phyloP scores from a whole-genome alignment of 306 rosid genomes.

The Spatholobus suberectus region DNA sequence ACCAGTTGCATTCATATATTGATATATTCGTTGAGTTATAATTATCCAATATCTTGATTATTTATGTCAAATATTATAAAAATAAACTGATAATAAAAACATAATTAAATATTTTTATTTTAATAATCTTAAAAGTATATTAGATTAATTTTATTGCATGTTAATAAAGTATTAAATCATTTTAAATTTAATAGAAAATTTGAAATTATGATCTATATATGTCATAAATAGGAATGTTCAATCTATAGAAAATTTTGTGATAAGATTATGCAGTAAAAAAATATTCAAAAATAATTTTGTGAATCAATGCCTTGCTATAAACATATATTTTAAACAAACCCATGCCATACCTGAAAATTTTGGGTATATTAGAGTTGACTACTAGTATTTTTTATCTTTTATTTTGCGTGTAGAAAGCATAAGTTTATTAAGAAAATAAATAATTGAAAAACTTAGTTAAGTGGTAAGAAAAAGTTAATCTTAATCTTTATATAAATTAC shows the following conservation, averaged over 20 bases:
- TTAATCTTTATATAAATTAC: neutral
- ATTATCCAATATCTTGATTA: no score
- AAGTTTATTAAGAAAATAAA: neutral
- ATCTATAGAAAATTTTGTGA: neutral
- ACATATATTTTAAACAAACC: neutral
- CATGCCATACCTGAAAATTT: neutral
- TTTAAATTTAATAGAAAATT: neutral
- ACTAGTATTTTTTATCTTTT: no score
- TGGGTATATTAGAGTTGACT: neutral
- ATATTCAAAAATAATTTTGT: neutral
- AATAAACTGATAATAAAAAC: neutral
- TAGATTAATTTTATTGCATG: neutral
- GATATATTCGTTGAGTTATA: no score
- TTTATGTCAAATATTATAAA: neutral
- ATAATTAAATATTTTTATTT: neutral
- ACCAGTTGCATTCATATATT: no score
- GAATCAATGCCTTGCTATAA: neutral
- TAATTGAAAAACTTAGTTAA: neutral
- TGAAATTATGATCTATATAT: no score
- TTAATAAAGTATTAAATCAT: neutral
- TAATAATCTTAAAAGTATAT: neutral
- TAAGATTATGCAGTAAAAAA: neutral
- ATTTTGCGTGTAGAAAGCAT: neutral
- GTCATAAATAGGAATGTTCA: no score
- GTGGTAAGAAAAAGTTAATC: neutral